Percentiles rank a stretch among this genome's conserved stretches.
phyloP scores from a whole-genome alignment of 106 monocot species.

The Posidonia australis region DNA sequence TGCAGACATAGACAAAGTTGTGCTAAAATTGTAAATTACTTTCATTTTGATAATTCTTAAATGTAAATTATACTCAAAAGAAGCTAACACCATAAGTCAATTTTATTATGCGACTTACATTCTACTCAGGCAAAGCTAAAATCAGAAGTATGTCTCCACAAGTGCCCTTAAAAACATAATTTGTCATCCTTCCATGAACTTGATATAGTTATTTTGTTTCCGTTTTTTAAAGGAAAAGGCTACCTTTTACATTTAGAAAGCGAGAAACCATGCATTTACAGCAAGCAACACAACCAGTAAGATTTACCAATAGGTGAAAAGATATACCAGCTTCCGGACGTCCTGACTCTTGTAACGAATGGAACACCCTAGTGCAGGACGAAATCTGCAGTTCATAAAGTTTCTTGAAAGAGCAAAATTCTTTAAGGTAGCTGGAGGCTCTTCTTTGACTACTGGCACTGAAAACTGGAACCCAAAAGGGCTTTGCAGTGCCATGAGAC shows the following conservation, averaged over 20 bases:
- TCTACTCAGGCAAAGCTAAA: no score
- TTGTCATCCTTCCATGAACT: no score
- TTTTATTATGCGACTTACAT: no score
- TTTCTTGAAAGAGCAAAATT: neutral
- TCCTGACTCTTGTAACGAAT: neutral
- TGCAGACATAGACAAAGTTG: neutral
- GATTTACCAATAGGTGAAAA: neutral
- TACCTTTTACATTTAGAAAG: neutral
- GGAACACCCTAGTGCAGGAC: neutral
- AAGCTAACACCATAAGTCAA: no score
- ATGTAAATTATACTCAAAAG: no score
- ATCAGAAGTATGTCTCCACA: no score
- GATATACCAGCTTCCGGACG: neutral
- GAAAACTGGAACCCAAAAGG: constrained; percentile 1
- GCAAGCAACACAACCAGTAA: no score
- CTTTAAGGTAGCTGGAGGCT: neutral
- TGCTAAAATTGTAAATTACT: neutral
- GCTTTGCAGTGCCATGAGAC: constrained; percentile 12
- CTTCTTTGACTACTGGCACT: neutral
- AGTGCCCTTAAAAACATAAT: no score
- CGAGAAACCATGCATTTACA: neutral
- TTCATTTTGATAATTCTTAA: neutral
- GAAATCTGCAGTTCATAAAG: neutral
- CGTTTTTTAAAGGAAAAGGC: no score
- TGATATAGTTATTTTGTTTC: no score